phyloP scores from a whole-genome alignment of 352 stramenopile species.

The Pythium sukuiense region DNA sequence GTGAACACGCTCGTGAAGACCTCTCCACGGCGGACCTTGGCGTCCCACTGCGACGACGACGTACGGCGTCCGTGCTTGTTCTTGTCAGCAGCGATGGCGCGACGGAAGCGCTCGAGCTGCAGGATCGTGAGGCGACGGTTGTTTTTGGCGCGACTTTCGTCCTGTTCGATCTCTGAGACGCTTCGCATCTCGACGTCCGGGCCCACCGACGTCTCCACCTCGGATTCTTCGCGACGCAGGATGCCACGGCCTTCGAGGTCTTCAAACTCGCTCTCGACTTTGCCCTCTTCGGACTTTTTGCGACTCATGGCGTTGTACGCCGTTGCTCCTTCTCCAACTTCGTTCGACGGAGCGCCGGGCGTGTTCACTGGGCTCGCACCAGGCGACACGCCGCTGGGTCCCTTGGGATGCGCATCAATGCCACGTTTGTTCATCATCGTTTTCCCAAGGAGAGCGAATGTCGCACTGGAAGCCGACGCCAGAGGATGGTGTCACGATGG shows the following conservation, averaged over 20 bases:
- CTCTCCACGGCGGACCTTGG: slow-evolving; percentile 22
- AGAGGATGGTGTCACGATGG: not conserved
- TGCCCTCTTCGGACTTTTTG: not conserved
- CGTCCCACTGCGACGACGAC: slow-evolving; percentile 20
- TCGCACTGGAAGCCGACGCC: not conserved
- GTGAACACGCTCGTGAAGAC: slow-evolving; percentile 35
- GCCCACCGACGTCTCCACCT: slow-evolving; percentile 1
- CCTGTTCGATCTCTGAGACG: slow-evolving; percentile 13
- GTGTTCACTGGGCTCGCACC: slow-evolving; percentile 21
- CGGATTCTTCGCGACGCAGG: slow-evolving; percentile 15
- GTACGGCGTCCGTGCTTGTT: slow-evolving; percentile 10
- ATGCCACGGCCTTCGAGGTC: slow-evolving; percentile 24
- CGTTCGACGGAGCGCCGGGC: slow-evolving; percentile 4
- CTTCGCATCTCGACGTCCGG: slow-evolving; percentile 29
- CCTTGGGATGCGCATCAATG: not conserved
- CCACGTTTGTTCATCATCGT: not conserved
- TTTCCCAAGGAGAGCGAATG: not conserved
- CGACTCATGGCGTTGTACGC: slow-evolving; percentile 3
- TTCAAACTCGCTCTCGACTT: slow-evolving; percentile 16
- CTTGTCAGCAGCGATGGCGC: slow-evolving; percentile 28
- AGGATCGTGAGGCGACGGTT: slow-evolving; percentile 32
- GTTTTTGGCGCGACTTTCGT: slow-evolving; percentile 12
- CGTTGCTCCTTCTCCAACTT: slow-evolving; percentile 14
- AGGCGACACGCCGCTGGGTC: not conserved
- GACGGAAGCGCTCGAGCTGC: slow-evolving; percentile 37